These are phyloP conservation scores for Lactarius vividus DNA, from an alignment of 768 basidiomycete genomes.

Conservation along the genomic window DNA sequence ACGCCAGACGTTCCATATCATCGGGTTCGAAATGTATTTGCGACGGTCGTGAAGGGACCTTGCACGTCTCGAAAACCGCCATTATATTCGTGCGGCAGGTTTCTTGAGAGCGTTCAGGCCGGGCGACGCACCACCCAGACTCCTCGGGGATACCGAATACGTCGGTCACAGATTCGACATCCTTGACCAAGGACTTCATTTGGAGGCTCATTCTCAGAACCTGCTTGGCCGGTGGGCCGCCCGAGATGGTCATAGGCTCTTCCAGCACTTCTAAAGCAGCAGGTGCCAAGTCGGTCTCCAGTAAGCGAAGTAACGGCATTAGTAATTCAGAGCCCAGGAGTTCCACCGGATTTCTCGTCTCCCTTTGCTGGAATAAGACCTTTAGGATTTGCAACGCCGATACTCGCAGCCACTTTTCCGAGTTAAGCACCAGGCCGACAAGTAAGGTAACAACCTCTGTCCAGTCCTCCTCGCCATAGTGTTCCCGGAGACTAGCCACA, in stretches of 20 bases:
- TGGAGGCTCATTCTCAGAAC: slow-evolving; percentile 94
- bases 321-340: slow-evolving; percentile 81
- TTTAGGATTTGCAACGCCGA: slow-evolving; percentile 88
- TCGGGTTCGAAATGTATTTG: slow-evolving; percentile 71
- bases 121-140: slow-evolving; percentile 86
- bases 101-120: slow-evolving; percentile 55
- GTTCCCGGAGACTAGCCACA: slow-evolving; percentile 78
- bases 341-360: slow-evolving; percentile 70
- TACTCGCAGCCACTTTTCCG: slow-evolving; percentile 74
- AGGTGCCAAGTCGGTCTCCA: slow-evolving; percentile 82
- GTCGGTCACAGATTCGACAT: slow-evolving; percentile 56
- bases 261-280: slow-evolving; percentile 93
- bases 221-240: slow-evolving; percentile 75
- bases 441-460: slow-evolving; percentile 80
- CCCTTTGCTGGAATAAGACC: slow-evolving; percentile 81
- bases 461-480: slow-evolving; percentile 74
- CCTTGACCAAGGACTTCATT: slow-evolving; percentile 42
- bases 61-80: slow-evolving; percentile 84
- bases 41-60: slow-evolving; percentile 64
- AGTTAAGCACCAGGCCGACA: slow-evolving; percentile 83
- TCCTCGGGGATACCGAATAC: slow-evolving; percentile 81
- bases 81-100: slow-evolving; percentile 74
- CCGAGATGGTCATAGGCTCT: slow-evolving; percentile 78
- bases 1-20: slow-evolving; percentile 41
- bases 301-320: slow-evolving; percentile 84